Conservation (phyloP, 345 rosid genomes). For the Brassica napus region Da-Ae NC_063450.1:39683001-39683500, state of each 20-base stretch:
- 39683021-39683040: too few species aligned
- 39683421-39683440: background rate
- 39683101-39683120: too few species aligned
- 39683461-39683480: background rate
- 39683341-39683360: background rate
- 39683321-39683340: background rate
- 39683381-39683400: background rate
- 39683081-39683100: too few species aligned
- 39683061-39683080: too few species aligned
- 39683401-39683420: background rate
- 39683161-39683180: too few species aligned
- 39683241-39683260: background rate
- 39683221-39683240: background rate
- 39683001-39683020: too few species aligned
- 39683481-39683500: background rate
- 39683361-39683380: background rate
- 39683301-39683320: background rate
- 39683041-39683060: too few species aligned
- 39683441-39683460: background rate
- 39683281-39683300: background rate
- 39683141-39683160: too few species aligned
- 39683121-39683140: too few species aligned
- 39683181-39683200: too few species aligned
- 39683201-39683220: background rate
- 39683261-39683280: background rate